Evolutionary conservation across 1,284 basidiomycete species (phyloP), one percentile per base, ranked within the genome.

Genomic region (Inonotus hispidus): DNA sequence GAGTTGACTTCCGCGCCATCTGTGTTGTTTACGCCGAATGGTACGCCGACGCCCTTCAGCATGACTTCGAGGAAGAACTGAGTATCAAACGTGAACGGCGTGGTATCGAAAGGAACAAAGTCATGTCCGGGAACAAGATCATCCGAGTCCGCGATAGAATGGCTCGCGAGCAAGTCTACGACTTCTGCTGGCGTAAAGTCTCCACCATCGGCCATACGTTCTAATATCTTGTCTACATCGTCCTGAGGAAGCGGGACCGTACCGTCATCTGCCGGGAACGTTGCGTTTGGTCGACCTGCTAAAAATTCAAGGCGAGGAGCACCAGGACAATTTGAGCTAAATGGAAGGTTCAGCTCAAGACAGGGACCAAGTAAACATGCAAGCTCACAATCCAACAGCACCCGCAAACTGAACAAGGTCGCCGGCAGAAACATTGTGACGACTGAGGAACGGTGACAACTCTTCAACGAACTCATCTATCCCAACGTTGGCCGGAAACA

Each of bases 401-500:
- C 69, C 70, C 3, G 70, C 71, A 57, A 72, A 70, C 45, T 71
- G 70, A 53, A 72, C 69, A 62, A 71, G 68, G 63, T 72, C 71
- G 32, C 65, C 71, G 37, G 64, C 63, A 38, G 64, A 63, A 62
- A 72, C 67, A 58, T 68, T 66, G 64, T 67, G 67, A 21, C 58
- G 65, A 27, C 59, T 59, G 45, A 71, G 49, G 66, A 72, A 68
- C 2, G 69, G 71, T 53, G 53, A 50, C 45, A 71, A 65, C 41
- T 62, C 63, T 54, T 66, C 61, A 59, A 72, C 65, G 56, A 67
- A 64, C 62, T 71, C 70, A 58, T 70, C 68, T 49, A 71, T 67
- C 53, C 70, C 69, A 29, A 63, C 58, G 64, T 70, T 70, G 8
- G 67, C 68, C 32, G 66, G 58, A 64, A 68, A 68, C 47, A 29